Evolutionary conservation across 2,329 filamentous ascomycete genomes (phyloP), one percentile per base, ranked within the genome.

Genomic region (Salinomyces thailandicus): DNA sequence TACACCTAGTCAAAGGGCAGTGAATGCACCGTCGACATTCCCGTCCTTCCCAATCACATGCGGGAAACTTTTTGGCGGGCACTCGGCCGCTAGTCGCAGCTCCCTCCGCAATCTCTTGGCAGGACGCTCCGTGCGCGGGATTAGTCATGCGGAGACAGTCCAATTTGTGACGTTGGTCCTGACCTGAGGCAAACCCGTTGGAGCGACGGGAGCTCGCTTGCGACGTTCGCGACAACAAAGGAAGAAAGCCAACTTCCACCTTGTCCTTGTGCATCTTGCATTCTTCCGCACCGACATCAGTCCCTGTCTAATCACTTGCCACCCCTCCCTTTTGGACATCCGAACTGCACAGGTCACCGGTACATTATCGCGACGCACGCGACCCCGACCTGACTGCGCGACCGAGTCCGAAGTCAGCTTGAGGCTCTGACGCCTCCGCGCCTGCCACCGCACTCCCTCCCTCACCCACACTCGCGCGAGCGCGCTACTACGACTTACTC

Each of bases 201-300:
- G n/a, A n/a, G n/a, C n/a, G n/a, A n/a, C n/a, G 22, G 22, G n/a
- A n/a, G 27, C 27, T 30, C 11, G 27, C 11, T 16, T 30, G 11
- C 15, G 27, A 30, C 27, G 27, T 30, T 15, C 27, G 27, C 27
- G 27, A 30, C 27, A 30, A 30, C 27, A 30, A 30, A 30, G 27
- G 15, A 16, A 7, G 20, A 24, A 7, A 7, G 20, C 14, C 27
- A 8, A n/a, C 14, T 12, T 30, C 27, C 27, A 14, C 27, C 27
- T n/a, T 8, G 11, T 30, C 27, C 11, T 14, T 9, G 11, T 30
- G 7, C 7, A 24, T 24, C 7, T 24, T n/a, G 7, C 20, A 24
- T 24, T 24, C 20, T n/a, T n/a, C 7, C 7, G 7, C 20, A 24
- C 20, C 7, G n/a, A 7, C 20, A 24, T 24, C 20, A 7, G 7